Base-by-base conservation (phyloP, 2,329 filamentous ascomycete species). In the Chaetomiaceae sp. region DNA sequence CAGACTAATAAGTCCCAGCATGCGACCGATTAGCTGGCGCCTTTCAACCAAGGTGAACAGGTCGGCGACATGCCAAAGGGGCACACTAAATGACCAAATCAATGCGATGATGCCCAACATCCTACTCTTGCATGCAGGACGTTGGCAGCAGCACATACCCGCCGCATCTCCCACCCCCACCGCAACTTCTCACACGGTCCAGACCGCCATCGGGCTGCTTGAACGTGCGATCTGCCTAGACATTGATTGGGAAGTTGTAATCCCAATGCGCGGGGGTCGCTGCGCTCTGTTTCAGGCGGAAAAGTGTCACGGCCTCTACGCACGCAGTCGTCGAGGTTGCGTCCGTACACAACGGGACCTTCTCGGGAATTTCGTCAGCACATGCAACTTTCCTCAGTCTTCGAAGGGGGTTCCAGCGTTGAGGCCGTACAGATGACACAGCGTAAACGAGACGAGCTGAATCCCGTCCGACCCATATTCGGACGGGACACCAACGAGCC, bases 91-190 rank as follows among this genome's bases (percentile, higher is more conserved):
- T 37, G 48, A 30, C 53, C 36, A 43, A 47, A 23, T 36, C 51
- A 20, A 58, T 62, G 61, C 57, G 59, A 58, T 59, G 59, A 54
- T 61, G 59, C 59, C 59, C 57, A 60, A 61, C 48, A 53, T 40
- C 36, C 20, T 32, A 18, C 27, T 23, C 33, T 33, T 51, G 48
- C 54, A 56, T 58, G 57, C 52, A 57, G 18, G 36, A 47, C 23
- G 25, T 38, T 49, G 42, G 48, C 50, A 52, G 36, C 44, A 48
- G 56, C 50, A 55, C 58, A 55, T 58, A 48, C 48, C 55, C 36
- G 51, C n/a, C 37, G 41, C 43, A 47, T 50, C 25, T 53, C 42
- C 48, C 52, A 46, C 47, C 32, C n/a, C 27, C 14, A n/a, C n/a
- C n/a, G n/a, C 45, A 33, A 48, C 37, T 43, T 42, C 40, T 21